Conservation (phyloP, 352 stramenopile genomes). For the Phytophthora europaea region DNA sequence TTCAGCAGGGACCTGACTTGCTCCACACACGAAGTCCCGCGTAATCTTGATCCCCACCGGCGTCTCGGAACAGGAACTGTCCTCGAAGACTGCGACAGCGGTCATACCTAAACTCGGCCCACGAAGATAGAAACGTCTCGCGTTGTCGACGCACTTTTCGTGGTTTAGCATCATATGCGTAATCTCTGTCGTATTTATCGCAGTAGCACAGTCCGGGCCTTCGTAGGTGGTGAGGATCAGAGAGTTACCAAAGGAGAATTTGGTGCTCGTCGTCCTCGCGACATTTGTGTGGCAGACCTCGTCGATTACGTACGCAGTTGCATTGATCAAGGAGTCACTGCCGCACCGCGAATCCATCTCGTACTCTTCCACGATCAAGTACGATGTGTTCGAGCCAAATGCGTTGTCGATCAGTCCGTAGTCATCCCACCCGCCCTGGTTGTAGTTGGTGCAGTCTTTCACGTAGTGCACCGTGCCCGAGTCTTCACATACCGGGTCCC, state of each 20-base stretch:
- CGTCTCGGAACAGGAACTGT: not conserved
- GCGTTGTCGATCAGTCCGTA: not conserved
- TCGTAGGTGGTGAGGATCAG: not conserved
- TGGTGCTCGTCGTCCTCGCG: not conserved
- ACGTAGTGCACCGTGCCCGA: not conserved
- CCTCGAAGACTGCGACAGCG: not conserved
- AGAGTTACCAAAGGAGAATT: not conserved
- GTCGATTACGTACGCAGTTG: not conserved
- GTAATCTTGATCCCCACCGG: conserved; percentile 9
- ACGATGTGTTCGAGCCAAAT: not conserved
- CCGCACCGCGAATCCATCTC: not conserved
- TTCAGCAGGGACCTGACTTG: not conserved
- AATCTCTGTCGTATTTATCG: not conserved
- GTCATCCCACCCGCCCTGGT: not conserved
- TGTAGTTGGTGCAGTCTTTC: not conserved
- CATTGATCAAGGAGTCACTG: not conserved
- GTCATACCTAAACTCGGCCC: not conserved
- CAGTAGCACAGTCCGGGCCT: not conserved
- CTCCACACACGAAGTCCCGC: not conserved
- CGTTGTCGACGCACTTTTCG: not conserved
- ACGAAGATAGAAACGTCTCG: not conserved
- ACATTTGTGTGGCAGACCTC: not conserved
- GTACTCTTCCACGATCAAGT: not conserved
- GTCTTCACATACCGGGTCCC: not conserved
- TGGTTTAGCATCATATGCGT: not conserved